phyloP scores from a whole-genome alignment of 148 eudicot species.

The Camellia lanceoleosa region DNA sequence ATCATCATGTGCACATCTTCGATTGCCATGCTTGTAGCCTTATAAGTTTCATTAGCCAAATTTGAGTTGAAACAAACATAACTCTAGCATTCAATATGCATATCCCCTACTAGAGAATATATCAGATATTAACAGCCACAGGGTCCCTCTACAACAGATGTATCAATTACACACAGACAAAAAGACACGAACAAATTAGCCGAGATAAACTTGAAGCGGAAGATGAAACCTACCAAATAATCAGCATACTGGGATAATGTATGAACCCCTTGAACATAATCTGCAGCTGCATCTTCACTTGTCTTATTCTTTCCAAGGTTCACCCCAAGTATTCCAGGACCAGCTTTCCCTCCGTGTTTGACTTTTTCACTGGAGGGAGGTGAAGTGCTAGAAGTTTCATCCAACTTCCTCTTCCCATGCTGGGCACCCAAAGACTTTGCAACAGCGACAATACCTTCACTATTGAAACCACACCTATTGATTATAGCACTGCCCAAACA shows the following conservation, averaged over 20 bases:
- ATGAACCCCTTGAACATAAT: conserved; percentile 99
- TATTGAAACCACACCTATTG: conserved; percentile 93
- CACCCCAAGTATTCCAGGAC: conserved; percentile 98
- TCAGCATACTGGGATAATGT: conserved; percentile 98
- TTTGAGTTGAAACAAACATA: not conserved
- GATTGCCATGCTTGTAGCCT: not conserved
- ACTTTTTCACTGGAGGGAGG: conserved; percentile 60
- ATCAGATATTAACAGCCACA: not conserved
- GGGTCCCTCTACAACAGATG: not conserved
- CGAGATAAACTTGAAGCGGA: conserved; percentile 5
- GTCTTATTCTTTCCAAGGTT: conserved; percentile 96
- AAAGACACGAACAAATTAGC: not conserved
- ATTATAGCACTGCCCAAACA: conserved; percentile 76
- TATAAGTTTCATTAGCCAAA: not conserved
- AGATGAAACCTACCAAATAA: conserved; percentile 65
- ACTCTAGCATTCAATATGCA: not conserved
- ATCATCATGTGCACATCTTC: not conserved
- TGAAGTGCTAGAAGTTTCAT: conserved; percentile 76
- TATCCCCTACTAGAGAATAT: not conserved
- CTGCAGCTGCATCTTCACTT: conserved; percentile 95
- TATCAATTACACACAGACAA: not conserved
- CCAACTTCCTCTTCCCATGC: conserved; percentile 96
- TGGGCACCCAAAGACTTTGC: conserved; percentile 95
- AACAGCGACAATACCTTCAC: conserved; percentile 96
- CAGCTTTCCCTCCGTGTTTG: conserved; percentile 95